Evolutionary conservation across 2,329 filamentous ascomycete genomes (phyloP), one percentile per base, ranked within the genome.

Genomic region (Alternaria arborescens): DNA sequence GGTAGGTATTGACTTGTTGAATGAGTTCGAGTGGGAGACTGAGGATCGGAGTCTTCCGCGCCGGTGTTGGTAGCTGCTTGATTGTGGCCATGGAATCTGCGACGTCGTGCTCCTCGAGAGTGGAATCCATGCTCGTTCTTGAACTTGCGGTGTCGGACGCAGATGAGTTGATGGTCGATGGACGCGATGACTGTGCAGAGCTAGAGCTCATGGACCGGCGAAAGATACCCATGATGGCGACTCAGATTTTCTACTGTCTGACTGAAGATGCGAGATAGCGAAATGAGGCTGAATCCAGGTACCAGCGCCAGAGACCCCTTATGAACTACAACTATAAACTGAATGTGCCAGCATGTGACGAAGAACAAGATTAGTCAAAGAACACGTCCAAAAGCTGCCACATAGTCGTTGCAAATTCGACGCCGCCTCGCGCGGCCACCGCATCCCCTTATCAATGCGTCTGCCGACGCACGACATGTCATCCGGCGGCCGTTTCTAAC

Each of bases 1-100:
- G 69, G 51, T 74, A 71, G 3, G 61, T 59, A 2, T 66, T 65
- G n/a, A 77, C 67, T 11, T 74, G 67, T 50, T 76, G 75, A 28
- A 77, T 48, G 3, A 77, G 59, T 52, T 77, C 75, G 28, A 75
- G 26, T 1, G 75, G 74, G 24, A 77, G 72, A 6, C 48, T 60
- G 16, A 71, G 58, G 10, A 75, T 38, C 2, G 71, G 68, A 5
- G 65, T 60, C 12, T 48, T 52, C 41, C 64, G 57, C 24, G 55
- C 8, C 26, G 47, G 47, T 6, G 52, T 55, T 41, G 44, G 55
- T 2, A 16, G 34, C n/a, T 20, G 22, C 14, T 44, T 53, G 6
- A 65, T 50, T 4, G 66, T 67, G 8, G 62, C 62, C 10, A 62
- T 34, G 8, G 59, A 64, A 20, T 58, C 55, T 59, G 52, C 53